Evolutionary conservation across 306 rosid genomes (phyloP).

Genomic region (Lablab purpureus): DNA sequence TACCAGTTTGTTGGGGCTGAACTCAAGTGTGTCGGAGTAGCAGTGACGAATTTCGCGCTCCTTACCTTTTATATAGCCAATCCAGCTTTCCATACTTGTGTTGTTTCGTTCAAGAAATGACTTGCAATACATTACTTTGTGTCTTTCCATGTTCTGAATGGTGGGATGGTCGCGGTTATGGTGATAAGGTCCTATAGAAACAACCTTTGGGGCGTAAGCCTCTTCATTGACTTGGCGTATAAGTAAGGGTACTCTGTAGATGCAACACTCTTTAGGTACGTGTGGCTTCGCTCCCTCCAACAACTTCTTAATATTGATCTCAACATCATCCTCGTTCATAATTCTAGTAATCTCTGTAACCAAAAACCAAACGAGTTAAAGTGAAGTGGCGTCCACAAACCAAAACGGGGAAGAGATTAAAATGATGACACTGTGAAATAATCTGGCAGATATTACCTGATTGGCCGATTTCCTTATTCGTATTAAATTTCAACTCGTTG

Average conservation of each 20-base stretch:
- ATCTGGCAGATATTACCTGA: too few species aligned
- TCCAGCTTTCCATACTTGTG: background rate
- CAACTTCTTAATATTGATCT: background rate
- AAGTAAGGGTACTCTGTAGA: constrained; percentile 38
- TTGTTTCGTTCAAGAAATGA: background rate
- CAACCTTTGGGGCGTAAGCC: background rate
- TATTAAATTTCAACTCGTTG: too few species aligned
- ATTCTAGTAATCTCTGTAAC: too few species aligned
- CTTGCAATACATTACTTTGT: constrained; percentile 34
- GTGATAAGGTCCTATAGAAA: constrained; percentile 55
- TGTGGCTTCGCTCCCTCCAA: constrained; percentile 10
- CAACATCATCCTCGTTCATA: background rate
- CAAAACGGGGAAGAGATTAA: too few species aligned
- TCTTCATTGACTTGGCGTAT: constrained; percentile 20
- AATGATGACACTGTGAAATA: too few species aligned
- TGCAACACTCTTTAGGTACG: background rate
- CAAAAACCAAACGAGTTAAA: too few species aligned
- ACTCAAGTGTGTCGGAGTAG: constrained; percentile 16
- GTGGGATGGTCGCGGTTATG: background rate
- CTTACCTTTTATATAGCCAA: background rate
- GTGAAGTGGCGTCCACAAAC: too few species aligned
- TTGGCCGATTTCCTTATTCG: too few species aligned
- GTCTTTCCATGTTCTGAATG: constrained; percentile 39
- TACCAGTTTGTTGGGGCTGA: constrained; percentile 12
- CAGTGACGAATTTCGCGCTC: background rate